Base-by-base conservation (phyloP, 2,329 filamentous ascomycete species). In the Fusarium hainanense region DNA sequence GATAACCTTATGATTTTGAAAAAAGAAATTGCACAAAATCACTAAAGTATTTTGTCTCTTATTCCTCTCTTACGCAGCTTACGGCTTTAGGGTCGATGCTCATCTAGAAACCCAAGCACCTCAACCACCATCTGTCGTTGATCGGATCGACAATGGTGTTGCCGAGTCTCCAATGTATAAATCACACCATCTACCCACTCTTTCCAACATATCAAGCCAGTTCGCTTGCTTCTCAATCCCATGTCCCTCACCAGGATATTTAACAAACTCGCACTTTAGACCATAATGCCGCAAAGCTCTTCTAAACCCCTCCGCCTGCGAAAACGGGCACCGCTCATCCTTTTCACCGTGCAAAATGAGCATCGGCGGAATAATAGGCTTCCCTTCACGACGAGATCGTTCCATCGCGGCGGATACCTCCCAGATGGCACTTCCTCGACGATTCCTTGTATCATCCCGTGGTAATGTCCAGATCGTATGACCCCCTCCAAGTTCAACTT, bases 151-250 rank as follows among this genome's bases (percentile, higher is more conserved):
- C n/a, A n/a, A n/a, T n/a, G n/a, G n/a, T n/a, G n/a, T n/a, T n/a
- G n/a, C 2, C 25, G 18, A 2, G 3, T 23, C 40, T 21, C 68
- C 68, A 16, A 71, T 69, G 3, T 71, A 54, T 18, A 2, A 3
- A 42, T 66, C 54, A 9, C 68, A 71, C 57, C 65, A 71, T 2
- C 60, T 50, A 3, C 30, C 50, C 16, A 71, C 14, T 12, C 68
- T 63, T 25, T 69, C 68, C 4, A 71, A 10, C 68, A 71, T 71
- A 23, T 71, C 68, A 18, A 71, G 18, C 68, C 68, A 71, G 16
- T 60, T 50, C 4, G 50, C 57, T 32, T 71, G 68, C 47, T 25
- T 37, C n/a, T 34, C 12, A 12, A 69, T 54, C 7, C 21, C 34
- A 10, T 69, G 66, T 0, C 18, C 56, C 50, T 71, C 57, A 0